phyloP scores from a whole-genome alignment of 1,284 basidiomycete species.

The Singerocomus inundabilis region DNA sequence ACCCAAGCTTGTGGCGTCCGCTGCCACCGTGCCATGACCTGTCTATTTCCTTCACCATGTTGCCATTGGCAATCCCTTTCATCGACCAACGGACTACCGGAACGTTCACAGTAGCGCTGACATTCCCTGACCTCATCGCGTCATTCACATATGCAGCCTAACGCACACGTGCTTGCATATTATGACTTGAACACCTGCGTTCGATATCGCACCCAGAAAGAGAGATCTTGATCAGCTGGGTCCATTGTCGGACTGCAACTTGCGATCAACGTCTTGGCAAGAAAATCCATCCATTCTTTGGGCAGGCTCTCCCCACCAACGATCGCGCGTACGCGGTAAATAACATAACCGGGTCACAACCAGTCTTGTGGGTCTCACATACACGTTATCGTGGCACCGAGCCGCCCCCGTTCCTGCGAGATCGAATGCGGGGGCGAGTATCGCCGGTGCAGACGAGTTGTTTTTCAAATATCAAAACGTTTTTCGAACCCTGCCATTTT shows the following conservation, averaged over 20 bases:
- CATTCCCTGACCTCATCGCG: not conserved
- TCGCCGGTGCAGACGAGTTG: not conserved
- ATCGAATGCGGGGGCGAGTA: not conserved
- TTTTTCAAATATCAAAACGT: not conserved
- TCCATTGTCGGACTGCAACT: no score
- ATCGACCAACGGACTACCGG: conserved; percentile 3
- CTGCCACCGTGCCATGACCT: not conserved
- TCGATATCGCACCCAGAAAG: not conserved
- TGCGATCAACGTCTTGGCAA: not conserved
- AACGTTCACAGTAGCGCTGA: conserved; percentile 1
- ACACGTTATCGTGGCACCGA: not conserved
- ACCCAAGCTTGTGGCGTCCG: not conserved
- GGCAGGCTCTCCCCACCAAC: no score
- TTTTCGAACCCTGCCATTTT: no score
- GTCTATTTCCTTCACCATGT: not conserved
- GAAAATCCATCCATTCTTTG: not conserved
- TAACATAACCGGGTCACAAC: not conserved
- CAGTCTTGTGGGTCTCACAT: not conserved
- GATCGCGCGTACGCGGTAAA: not conserved
- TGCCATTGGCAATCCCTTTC: conserved; percentile 1
- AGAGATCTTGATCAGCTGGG: no score
- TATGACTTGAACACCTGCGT: not conserved
- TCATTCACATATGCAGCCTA: not conserved
- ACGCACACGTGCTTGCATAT: not conserved
- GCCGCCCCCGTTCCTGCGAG: not conserved